Percentiles rank a stretch among this genome's conserved stretches.
Conservation (phyloP, 768 basidiomycete genomes). For the Auricularia sp. region DNA sequence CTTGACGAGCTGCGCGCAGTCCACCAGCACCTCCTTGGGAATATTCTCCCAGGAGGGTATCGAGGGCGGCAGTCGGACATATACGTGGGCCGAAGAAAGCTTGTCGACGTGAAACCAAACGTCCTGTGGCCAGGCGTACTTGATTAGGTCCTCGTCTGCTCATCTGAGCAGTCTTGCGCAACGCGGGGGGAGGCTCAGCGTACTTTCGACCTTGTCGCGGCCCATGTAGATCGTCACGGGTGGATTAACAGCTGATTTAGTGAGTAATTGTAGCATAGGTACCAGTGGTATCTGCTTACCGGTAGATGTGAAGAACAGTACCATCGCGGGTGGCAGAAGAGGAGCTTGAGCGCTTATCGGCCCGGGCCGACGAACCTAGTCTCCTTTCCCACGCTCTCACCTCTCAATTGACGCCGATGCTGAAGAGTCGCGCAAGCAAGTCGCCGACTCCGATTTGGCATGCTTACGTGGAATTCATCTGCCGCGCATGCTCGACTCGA, state of each 20-base stretch:
- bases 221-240: conserved; percentile 84
- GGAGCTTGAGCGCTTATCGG: no score
- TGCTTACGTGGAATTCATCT: no score
- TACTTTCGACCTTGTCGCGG: conserved; percentile 92
- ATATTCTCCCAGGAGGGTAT: conserved; percentile 79
- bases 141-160: conserved; percentile 89
- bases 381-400: no score
- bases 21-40: conserved; percentile 62
- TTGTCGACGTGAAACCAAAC: conserved; percentile 98
- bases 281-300: conserved; percentile 19
- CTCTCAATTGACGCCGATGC: no score
- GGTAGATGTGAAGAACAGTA: conserved; percentile 52
- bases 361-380: no score
- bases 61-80: conserved; percentile 75
- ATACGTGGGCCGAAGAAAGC: conserved; percentile 92
- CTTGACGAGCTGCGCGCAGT: conserved; percentile 93
- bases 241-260: conserved; percentile 43
- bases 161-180: background rate
- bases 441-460: no score
- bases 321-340: conserved; percentile 28
- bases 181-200: conserved; percentile 18
- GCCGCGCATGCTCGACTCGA: no score
- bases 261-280: background rate
- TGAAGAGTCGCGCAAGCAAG: no score
- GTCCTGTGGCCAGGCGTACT: conserved; percentile 82